Base-by-base conservation (phyloP, 2,329 filamentous ascomycete species). In the Paramyrothecium roridum region DNA sequence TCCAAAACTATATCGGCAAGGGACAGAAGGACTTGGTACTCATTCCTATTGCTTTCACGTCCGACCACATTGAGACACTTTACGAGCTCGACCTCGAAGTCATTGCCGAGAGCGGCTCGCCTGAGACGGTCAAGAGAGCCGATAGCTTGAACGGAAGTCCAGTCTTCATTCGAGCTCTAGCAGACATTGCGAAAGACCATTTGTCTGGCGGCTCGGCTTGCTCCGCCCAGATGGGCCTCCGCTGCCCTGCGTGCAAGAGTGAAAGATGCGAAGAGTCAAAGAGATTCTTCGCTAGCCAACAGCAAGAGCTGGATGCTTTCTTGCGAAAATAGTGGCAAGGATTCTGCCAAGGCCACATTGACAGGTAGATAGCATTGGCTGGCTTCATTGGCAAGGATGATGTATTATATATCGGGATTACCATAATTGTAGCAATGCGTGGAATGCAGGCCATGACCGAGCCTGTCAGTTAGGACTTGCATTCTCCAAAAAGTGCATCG, bases 51-150 rank as follows among this genome's bases (percentile, higher is more conserved):
- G 95, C 95, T 7, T 99, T 99, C 70, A 99, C 95, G 0, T 96
- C 91, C n/a, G 95, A 99, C 67, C 95, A 99, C 70, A 99, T 99
- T 63, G 95, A 99, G 76, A 99, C 95, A 0, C 79, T 99, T 1
- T 98, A 88, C 70, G 95, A 99, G 73, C 78, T 99, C 52, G 95
- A 99, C 70, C 81, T 91, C 65, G 95, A 99, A 74, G 91, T 99
- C 43, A 98, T 99, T 67, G 89, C 91, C 56, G 93, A 96, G 72
- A 91, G 84, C 1, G 86, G 89, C 16, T 84, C 90, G 65, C 76
- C 84, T 1, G 91, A 93, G 33, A 88, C 86, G 0, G 86, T 99
- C 59, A 96, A 96, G 79, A 84, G 95, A 55, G 91, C 89, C 1
- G 95, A 98, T 70, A 96, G 90, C 67, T 74, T 99, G 66, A 99